These are phyloP conservation scores for Exserohilum turcica DNA, from an alignment of 2,329 filamentous ascomycete genomes.

Conservation along the genomic window DNA sequence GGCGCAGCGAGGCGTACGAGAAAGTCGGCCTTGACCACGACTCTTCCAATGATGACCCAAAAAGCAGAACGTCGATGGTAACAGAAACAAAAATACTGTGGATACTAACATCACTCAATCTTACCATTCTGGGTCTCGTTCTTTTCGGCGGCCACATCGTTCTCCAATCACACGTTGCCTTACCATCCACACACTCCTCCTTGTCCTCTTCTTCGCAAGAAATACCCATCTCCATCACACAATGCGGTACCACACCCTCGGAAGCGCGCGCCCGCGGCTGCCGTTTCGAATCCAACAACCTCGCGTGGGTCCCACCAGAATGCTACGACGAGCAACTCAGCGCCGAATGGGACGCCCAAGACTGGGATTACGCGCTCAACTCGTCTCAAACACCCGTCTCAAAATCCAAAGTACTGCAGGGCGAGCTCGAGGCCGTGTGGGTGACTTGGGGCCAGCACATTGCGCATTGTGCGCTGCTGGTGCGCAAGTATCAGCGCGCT, in stretches of 20 bases:
- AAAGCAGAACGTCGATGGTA: neutral
- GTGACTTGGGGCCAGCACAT: too few species aligned
- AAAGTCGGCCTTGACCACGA: neutral
- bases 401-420: too few species aligned
- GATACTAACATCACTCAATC: neutral
- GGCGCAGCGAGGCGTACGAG: neutral
- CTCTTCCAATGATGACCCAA: neutral
- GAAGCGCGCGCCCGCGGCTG: neutral
- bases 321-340: neutral
- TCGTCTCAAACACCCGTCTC: too few species aligned
- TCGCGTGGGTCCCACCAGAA: neutral
- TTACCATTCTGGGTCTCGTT: too few species aligned
- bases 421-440: too few species aligned
- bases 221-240: neutral
- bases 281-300: neutral
- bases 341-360: neutral
- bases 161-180: neutral
- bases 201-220: neutral
- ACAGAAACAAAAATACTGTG: neutral
- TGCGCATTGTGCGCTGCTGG: too few species aligned
- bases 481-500: too few species aligned
- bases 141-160: too few species aligned
- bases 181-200: neutral
- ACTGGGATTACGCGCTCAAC: too few species aligned
- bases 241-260: neutral